Percentiles rank a stretch among this genome's conserved stretches.
Conservation (phyloP, 306 rosid species). For the Chamaecrista fasciculata region DNA sequence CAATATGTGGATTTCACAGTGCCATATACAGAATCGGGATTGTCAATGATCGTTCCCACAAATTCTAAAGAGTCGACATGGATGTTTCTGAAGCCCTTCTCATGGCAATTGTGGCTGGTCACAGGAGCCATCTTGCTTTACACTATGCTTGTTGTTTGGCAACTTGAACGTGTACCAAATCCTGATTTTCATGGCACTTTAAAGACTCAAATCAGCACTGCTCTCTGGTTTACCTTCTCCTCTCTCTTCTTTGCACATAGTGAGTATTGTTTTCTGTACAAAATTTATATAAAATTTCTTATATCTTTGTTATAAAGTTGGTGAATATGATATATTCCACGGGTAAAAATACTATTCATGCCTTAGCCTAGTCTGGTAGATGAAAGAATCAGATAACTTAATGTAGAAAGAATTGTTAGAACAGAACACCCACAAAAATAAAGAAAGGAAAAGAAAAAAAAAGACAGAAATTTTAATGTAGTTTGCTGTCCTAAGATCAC, state of each 20-base stretch:
- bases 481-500: no score
- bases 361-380: no score
- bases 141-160: constrained; percentile 60
- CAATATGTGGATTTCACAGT: constrained; percentile 59
- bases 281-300: no score
- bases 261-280: no score
- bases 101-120: constrained; percentile 60
- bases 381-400: no score
- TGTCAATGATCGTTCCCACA: constrained; percentile 55
- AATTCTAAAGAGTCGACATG: constrained; percentile 39
- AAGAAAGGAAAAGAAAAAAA: no score
- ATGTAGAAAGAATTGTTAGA: no score
- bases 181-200: constrained; percentile 52
- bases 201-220: constrained; percentile 55
- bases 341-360: no score
- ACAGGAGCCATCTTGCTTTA: constrained; percentile 44
- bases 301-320: no score
- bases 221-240: constrained; percentile 65
- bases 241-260: constrained; percentile 77
- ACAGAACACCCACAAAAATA: no score
- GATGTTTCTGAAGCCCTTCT: constrained; percentile 70
- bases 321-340: no score
- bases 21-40: constrained; percentile 65
- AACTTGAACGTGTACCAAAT: constrained; percentile 51
- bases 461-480: no score